These are phyloP conservation scores for Pseudopithomyces maydicus DNA, from an alignment of 2,329 filamentous ascomycete genomes.

Conservation along the genomic window DNA sequence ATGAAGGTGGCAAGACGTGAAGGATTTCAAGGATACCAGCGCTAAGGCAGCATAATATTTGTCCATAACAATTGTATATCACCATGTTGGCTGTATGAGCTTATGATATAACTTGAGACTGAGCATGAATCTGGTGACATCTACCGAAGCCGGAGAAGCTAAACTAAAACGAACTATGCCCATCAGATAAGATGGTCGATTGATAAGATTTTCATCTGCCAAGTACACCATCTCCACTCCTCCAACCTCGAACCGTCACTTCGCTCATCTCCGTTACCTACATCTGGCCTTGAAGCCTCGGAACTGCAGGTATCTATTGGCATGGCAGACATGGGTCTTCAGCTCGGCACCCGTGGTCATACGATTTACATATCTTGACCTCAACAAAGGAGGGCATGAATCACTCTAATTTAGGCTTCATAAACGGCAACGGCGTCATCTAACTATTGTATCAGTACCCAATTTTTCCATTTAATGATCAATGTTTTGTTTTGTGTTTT, in stretches of 20 bases:
- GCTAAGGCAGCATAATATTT: background rate
- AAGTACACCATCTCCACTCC: background rate
- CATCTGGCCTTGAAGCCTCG: too few relatives aligned
- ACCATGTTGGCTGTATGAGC: background rate
- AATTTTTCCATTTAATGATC: too few relatives aligned
- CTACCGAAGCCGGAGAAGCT: background rate
- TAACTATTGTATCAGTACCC: too few relatives aligned
- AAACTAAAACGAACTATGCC: background rate
- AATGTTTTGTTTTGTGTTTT: too few relatives aligned
- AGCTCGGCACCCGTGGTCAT: background rate
- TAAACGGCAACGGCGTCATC: too few relatives aligned
- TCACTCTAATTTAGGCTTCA: too few relatives aligned
- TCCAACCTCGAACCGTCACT: background rate
- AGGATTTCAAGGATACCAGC: constrained; percentile 3
- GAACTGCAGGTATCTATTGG: too few relatives aligned
- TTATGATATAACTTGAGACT: background rate
- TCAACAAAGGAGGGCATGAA: too few relatives aligned
- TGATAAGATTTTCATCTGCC: background rate
- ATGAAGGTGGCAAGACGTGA: background rate
- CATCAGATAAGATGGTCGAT: background rate
- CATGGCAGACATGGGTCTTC: background rate
- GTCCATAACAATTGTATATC: background rate
- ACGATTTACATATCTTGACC: background rate
- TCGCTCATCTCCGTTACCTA: background rate
- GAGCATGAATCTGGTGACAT: background rate